Base-by-base conservation (phyloP, 495 filamentous ascomycete genomes). In the Penicillium soppii region DNA sequence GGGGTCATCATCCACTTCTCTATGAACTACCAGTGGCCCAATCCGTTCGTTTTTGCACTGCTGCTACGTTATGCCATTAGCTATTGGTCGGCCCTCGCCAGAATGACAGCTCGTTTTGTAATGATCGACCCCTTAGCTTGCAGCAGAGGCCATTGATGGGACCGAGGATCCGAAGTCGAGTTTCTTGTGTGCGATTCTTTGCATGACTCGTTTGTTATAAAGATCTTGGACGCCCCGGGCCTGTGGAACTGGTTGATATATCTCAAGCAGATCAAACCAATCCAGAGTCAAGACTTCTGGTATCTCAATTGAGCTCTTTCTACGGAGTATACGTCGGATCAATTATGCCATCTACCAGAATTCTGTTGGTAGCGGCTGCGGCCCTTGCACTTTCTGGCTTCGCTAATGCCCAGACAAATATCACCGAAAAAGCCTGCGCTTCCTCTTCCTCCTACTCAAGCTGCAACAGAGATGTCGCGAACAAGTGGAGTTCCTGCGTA, bases 321-420 rank as follows among this genome's bases (percentile, higher is more conserved):
- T 2, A 26, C 16, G 4, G 9, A 26, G 3, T n/a, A n/a, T n/a
- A n/a, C 4, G 22, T n/a, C 3, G 10, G 15, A 25, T 22, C 15
- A 37, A 52, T 29, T 21, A 65, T 65, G 62, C 47, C 46, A 25
- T 58, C 54, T 8, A 52, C 29, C 30, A 60, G 42, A n/a, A 37
- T 54, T 25, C 25, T 63, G 21, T 8, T 58, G 16, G 23, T 48
- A n/a, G 48, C 52, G 29, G 54, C 50, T 35, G 54, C 53, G 12
- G 53, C 48, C 17, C 26, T 61, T 13, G 54, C 57, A 16, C 43
- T 63, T 21, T 32, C 53, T 17, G 52, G 52, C 7, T 9, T 58
- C 13, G 49, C 59, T 10, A 43, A 46, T 21, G 59, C 59, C 4
- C 62, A 66, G 35, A 66, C 59, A 23, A 66, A 66, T 27, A 63